phyloP scores from a whole-genome alignment of 768 basidiomycete species.

The Auricularia sp. region DNA sequence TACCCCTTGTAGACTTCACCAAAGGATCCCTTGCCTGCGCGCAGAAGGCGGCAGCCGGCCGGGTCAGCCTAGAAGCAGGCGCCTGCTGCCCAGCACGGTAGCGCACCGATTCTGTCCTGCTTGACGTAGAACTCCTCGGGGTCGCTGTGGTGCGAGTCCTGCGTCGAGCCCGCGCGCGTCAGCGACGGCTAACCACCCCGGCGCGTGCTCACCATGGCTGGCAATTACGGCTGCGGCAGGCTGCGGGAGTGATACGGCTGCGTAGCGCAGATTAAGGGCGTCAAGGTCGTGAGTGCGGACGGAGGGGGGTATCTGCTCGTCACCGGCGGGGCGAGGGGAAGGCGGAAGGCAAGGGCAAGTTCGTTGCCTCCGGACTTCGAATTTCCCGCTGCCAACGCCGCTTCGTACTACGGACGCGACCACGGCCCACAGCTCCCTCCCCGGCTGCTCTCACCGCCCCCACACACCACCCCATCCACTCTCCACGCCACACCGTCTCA shows the following conservation, averaged over 20 bases:
- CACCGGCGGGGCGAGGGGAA: not conserved
- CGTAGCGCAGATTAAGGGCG: not conserved
- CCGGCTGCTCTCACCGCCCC: too few relatives aligned
- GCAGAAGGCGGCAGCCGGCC: not conserved
- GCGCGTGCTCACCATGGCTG: not conserved
- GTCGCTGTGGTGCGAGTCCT: slow-evolving; percentile 71
- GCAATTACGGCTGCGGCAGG: not conserved
- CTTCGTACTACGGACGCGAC: too few relatives aligned
- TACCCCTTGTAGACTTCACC: slow-evolving; percentile 99
- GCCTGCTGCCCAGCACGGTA: not conserved
- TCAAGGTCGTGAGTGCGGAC: not conserved
- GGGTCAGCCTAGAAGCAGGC: not conserved
- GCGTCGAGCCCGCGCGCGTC: not conserved
- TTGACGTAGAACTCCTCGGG: slow-evolving; percentile 96
- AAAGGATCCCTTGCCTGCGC: slow-evolving; percentile 89
- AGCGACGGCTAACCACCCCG: not conserved
- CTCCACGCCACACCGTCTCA: too few relatives aligned
- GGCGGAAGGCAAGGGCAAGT: not conserved
- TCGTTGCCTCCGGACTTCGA: not conserved
- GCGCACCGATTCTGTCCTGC: slow-evolving; percentile 88
- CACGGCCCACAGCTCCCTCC: too few relatives aligned
- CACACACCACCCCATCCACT: too few relatives aligned
- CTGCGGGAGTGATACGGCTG: not conserved
- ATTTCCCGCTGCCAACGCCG: not conserved
- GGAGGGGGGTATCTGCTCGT: not conserved